These are phyloP conservation scores for Ascosphaera pollenicola DNA, from an alignment of 2,329 filamentous ascomycete species.

Conservation along the genomic window DNA sequence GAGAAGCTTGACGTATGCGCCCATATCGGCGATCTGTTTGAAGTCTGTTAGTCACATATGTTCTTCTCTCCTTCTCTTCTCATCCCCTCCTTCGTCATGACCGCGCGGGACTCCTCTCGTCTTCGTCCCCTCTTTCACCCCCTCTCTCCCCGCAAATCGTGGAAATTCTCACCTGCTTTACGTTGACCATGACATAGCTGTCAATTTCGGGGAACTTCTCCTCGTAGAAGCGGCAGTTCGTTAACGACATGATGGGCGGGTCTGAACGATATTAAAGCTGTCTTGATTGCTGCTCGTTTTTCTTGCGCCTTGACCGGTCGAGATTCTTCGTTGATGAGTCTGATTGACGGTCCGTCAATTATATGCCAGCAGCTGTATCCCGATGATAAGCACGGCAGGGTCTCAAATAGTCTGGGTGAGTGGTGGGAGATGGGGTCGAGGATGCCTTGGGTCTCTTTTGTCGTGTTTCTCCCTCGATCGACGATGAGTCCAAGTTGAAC, in stretches of 20 bases:
- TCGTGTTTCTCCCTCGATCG: background rate
- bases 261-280: constrained; percentile 16
- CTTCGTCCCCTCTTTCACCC: too few relatives aligned
- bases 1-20: constrained; percentile 96
- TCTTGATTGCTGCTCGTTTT: background rate
- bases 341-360: too few relatives aligned
- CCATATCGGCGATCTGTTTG: constrained; percentile 89
- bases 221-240: constrained; percentile 93
- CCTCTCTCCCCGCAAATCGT: too few relatives aligned
- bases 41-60: constrained; percentile 2
- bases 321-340: too few relatives aligned
- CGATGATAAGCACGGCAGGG: too few relatives aligned
- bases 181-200: constrained; percentile 99
- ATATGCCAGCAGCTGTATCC: too few relatives aligned
- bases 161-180: constrained; percentile 52
- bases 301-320: background rate
- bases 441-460: background rate
- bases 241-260: constrained; percentile 82
- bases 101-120: too few relatives aligned
- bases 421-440: background rate
- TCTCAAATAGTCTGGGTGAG: too few relatives aligned
- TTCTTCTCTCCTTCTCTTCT: too few relatives aligned
- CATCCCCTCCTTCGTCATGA: too few relatives aligned
- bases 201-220: constrained; percentile 97
- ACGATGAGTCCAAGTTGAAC: background rate